A percentile compares a stretch with the other conserved stretches of the same genome.
Conservation (phyloP, 345 rosid genomes). For the Corymbia maculata region DNA sequence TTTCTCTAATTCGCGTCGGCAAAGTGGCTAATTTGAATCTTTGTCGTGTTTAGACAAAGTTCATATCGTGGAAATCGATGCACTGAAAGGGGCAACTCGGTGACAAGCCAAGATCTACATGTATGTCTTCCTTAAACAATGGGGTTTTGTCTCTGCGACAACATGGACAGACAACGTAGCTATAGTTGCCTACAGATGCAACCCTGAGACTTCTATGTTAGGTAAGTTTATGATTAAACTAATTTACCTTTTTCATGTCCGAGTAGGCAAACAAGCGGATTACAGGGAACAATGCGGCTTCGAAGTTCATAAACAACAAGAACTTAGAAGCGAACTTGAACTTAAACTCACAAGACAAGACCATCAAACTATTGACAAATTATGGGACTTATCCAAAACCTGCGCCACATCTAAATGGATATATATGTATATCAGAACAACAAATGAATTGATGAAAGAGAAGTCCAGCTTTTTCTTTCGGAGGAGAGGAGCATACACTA, state of each 20-base stretch:
- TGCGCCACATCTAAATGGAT: background rate
- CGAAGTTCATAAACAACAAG: slow-evolving; percentile 24
- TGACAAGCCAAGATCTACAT: background rate
- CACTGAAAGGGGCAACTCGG: background rate
- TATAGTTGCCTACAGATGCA: background rate
- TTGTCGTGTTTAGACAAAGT: background rate
- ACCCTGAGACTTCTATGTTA: background rate
- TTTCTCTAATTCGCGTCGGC: background rate
- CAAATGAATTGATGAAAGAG: background rate
- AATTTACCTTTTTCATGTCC: background rate
- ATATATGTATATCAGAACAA: background rate
- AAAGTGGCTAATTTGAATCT: background rate
- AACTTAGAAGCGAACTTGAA: background rate
- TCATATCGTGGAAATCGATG: background rate
- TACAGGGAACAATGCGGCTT: slow-evolving; percentile 19
- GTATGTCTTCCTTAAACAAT: background rate
- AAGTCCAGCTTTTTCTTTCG: background rate
- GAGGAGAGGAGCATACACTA: background rate
- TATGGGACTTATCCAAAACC: background rate
- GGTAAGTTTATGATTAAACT: background rate
- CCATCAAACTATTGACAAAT: background rate
- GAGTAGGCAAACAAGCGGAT: slow-evolving; percentile 22
- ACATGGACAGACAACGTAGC: background rate
- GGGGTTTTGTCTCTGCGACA: background rate
- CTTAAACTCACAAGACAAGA: background rate